phyloP scores from a whole-genome alignment of 1,139 yeast genomes.

The Yamadazyma mexicana region DNA sequence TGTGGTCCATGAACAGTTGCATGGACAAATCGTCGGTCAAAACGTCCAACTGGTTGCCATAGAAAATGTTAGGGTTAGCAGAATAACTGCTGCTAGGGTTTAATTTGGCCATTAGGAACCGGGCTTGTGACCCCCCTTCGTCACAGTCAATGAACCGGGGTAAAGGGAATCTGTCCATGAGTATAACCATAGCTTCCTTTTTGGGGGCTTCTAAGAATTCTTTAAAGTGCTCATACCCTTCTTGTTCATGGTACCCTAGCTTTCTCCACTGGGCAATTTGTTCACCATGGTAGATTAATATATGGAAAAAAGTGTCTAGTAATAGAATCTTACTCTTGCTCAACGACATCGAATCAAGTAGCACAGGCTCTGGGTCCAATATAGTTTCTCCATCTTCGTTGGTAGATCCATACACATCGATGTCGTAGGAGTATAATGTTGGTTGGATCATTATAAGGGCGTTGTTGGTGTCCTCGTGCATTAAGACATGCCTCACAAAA shows the following conservation, averaged over 20 bases:
- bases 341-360: conserved; percentile 67
- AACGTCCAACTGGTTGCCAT: conserved; percentile 38
- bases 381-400: conserved; percentile 43
- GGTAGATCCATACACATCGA: conserved; percentile 46
- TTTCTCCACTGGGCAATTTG: conserved; percentile 71
- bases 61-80: conserved; percentile 34
- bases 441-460: conserved; percentile 78
- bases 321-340: conserved; percentile 60
- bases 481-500: conserved; percentile 63
- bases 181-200: conserved; percentile 63
- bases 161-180: conserved; percentile 77
- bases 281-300: conserved; percentile 68
- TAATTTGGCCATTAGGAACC: conserved; percentile 71
- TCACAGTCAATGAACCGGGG: conserved; percentile 96
- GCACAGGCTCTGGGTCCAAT: conserved; percentile 55
- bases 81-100: conserved; percentile 71
- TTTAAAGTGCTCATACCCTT: conserved; percentile 62
- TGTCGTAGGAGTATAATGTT: conserved; percentile 62
- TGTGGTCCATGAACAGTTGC: conserved; percentile 66
- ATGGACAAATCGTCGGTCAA: conserved; percentile 72
- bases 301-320: conserved; percentile 74
- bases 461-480: conserved; percentile 67
- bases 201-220: conserved; percentile 66
- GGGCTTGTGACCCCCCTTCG: conserved; percentile 72
- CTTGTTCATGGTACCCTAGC: conserved; percentile 64